Conservation (phyloP, 2,329 filamentous ascomycete genomes). For the Fusarium sp. region DNA sequence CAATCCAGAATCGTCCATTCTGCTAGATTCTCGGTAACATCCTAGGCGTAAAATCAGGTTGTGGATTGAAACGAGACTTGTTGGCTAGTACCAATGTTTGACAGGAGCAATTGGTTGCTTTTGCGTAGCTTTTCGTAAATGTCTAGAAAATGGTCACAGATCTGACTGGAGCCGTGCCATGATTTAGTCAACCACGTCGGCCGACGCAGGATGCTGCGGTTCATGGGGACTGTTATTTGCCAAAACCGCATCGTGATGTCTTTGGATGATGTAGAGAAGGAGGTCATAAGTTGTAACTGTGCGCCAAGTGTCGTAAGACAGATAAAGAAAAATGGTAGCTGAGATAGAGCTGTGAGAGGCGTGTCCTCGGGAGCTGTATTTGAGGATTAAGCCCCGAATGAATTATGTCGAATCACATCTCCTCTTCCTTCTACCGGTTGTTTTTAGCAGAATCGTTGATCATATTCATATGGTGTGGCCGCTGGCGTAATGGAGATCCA, state of each 20-base stretch:
- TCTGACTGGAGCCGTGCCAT: background rate
- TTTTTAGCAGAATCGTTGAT: background rate
- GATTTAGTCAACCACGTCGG: conserved; percentile 4
- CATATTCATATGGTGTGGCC: conserved; percentile 2
- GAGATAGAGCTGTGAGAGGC: background rate
- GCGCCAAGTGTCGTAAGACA: background rate
- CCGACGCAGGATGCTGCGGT: background rate
- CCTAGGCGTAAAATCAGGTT: background rate
- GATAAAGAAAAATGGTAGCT: background rate
- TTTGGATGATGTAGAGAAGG: conserved; percentile 14
- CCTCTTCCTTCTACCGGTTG: background rate
- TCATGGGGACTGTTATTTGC: background rate
- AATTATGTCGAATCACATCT: background rate
- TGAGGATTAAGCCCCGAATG: background rate
- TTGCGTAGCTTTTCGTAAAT: background rate
- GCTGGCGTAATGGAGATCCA: background rate
- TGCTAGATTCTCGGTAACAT: background rate
- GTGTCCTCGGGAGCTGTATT: background rate
- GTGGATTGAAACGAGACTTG: background rate
- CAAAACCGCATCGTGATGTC: background rate
- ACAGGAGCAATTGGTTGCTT: background rate
- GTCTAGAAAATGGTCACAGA: background rate
- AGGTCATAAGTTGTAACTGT: background rate
- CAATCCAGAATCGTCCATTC: background rate
- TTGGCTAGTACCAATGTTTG: background rate